phyloP scores from a whole-genome alignment of 257 asterid genomes.

The Fraxinus anomala region DNA sequence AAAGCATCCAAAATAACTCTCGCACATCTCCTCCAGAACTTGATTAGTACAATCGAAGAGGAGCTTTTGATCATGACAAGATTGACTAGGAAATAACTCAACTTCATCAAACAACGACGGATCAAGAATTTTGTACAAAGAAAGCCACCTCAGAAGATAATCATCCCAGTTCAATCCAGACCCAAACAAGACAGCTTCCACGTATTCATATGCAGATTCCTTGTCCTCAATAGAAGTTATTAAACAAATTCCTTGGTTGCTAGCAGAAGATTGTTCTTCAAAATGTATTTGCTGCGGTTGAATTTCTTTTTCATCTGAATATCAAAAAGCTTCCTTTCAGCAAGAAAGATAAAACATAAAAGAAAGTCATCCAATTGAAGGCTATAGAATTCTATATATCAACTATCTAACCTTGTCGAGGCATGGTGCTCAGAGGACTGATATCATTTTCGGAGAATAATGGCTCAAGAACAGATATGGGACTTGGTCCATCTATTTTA shows the following conservation, averaged over 20 bases:
- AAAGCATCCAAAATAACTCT: constrained; percentile 56
- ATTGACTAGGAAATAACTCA: constrained; percentile 75
- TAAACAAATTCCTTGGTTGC: constrained; percentile 52
- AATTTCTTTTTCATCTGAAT: constrained; percentile 64
- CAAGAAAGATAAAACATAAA: constrained; percentile 8
- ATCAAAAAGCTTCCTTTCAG: constrained; percentile 18
- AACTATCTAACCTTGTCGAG: constrained; percentile 57
- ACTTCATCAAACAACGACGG: constrained; percentile 81
- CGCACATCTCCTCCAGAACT: constrained; percentile 65
- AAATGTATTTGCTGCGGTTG: constrained; percentile 72
- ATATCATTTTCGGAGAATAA: constrained; percentile 71
- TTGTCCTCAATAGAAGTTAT: constrained; percentile 69
- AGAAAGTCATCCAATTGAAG: background rate
- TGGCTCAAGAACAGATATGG: constrained; percentile 89
- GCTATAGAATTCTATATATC: constrained; percentile 11
- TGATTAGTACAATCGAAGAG: constrained; percentile 83
- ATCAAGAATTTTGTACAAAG: constrained; percentile 67
- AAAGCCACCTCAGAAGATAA: constrained; percentile 76
- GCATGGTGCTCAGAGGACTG: constrained; percentile 72
- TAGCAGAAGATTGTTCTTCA: constrained; percentile 53
- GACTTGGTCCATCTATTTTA: constrained; percentile 79
- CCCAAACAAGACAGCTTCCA: constrained; percentile 92
- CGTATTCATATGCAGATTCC: constrained; percentile 95
- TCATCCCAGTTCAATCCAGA: constrained; percentile 96
- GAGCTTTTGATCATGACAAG: constrained; percentile 71